Percentiles rank a stretch among this genome's conserved stretches.
These are phyloP conservation scores for Ambrosiella xylebori DNA, from an alignment of 2,329 filamentous ascomycete genomes.

Conservation along the genomic window DNA sequence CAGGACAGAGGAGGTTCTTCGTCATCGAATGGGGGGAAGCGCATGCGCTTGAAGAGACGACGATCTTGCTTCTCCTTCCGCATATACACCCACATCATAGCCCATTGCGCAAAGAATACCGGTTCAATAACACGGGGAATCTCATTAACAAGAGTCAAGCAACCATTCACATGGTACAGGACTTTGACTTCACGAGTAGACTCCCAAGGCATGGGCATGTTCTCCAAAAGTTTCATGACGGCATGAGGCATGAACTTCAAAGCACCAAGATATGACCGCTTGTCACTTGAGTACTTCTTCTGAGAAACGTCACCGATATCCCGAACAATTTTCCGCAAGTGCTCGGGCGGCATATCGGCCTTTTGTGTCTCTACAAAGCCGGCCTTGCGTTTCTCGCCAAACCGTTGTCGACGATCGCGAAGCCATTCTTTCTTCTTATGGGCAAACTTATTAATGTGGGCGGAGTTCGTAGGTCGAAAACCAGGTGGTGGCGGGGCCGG, in stretches of 20 bases:
- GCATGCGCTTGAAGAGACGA: conserved; percentile 94
- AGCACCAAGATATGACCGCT: conserved; percentile 90
- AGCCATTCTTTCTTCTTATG: conserved; percentile 99
- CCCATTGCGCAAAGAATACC: conserved; percentile 96
- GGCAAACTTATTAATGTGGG: conserved; percentile 81
- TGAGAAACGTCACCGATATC: conserved; percentile 98
- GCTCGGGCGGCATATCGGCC: conserved; percentile 95
- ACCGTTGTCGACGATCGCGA: conserved; percentile 73
- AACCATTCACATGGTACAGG: conserved; percentile 94
- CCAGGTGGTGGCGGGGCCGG: conserved; percentile 59
- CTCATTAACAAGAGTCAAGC: conserved; percentile 91
- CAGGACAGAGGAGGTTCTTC: conserved; percentile 94
- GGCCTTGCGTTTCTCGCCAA: conserved; percentile 90
- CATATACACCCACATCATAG: conserved; percentile 99
- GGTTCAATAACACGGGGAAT: conserved; percentile 92
- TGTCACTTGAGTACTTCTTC: conserved; percentile 98
- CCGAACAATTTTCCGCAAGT: conserved; percentile 92
- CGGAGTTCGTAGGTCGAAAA: conserved; percentile 63
- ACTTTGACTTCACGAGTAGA: conserved; percentile 92
- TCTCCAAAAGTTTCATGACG: conserved; percentile 89
- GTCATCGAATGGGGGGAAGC: conserved; percentile 95
- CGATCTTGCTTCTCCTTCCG: conserved; percentile 92
- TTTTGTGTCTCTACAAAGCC: conserved; percentile 97
- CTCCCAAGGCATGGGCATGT: conserved; percentile 99
- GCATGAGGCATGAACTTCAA: conserved; percentile 99